Percentiles rank a stretch among this genome's conserved stretches.
Conservation (phyloP, 1,139 yeast species). For the Magnusiomyces ingens region DNA sequence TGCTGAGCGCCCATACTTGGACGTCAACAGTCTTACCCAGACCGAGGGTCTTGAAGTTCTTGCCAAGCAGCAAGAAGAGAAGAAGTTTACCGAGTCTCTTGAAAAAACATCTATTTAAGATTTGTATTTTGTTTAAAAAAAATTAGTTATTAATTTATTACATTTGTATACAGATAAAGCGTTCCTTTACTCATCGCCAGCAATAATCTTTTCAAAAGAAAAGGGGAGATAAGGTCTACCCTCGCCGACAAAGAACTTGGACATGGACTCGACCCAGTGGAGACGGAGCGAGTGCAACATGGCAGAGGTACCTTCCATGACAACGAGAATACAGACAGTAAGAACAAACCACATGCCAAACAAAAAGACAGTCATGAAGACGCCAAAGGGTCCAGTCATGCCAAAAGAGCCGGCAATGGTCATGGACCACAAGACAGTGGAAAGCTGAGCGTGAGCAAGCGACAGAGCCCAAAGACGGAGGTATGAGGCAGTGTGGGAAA, state of each 20-base stretch:
- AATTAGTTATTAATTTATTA: neutral
- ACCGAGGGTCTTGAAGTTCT: constrained; percentile 34
- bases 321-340: constrained; percentile 83
- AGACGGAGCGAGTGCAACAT: constrained; percentile 95
- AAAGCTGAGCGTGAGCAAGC: constrained; percentile 92
- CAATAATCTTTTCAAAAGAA: constrained; percentile 37
- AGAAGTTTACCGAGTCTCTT: neutral
- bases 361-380: constrained; percentile 61
- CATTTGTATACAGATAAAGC: neutral
- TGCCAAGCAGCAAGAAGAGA: neutral
- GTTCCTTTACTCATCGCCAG: neutral
- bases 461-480: constrained; percentile 96
- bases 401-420: constrained; percentile 82
- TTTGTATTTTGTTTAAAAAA: neutral
- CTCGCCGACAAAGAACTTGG: constrained; percentile 94
- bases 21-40: constrained; percentile 46
- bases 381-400: constrained; percentile 60
- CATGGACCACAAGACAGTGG: constrained; percentile 94
- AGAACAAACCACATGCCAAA: constrained; percentile 94
- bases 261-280: constrained; percentile 99
- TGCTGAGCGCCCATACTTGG: constrained; percentile 50
- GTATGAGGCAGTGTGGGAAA: constrained; percentile 96
- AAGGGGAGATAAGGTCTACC: constrained; percentile 87
- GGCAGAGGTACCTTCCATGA: constrained; percentile 99
- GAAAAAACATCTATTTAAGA: neutral